These are phyloP conservation scores for Ogataea naganishii DNA, from an alignment of 805 yeast species.

Conservation along the genomic window DNA sequence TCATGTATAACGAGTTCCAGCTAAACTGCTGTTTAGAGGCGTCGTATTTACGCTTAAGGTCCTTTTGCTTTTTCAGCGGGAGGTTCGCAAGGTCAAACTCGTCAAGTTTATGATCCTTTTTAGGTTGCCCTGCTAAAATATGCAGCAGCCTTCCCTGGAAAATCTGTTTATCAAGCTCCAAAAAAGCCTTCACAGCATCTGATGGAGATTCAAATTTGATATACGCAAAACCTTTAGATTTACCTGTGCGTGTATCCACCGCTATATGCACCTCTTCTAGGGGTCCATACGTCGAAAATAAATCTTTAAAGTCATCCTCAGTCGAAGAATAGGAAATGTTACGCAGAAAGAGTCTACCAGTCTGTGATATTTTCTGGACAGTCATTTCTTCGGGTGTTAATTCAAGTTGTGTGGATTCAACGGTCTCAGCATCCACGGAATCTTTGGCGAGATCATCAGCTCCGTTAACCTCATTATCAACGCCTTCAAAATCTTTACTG, in stretches of 20 bases:
- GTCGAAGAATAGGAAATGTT: conserved; percentile 74
- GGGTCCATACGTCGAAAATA: conserved; percentile 62
- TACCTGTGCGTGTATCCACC: conserved; percentile 79
- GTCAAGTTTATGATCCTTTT: conserved; percentile 75
- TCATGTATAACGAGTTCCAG: conserved; percentile 93
- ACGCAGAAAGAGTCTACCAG: conserved; percentile 83
- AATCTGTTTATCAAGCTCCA: conserved; percentile 71
- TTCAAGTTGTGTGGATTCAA: conserved; percentile 12
- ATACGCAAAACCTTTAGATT: conserved; percentile 90
- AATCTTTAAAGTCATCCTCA: conserved; percentile 63
- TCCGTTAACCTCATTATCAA: conserved; percentile 8
- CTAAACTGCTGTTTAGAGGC: conserved; percentile 84
- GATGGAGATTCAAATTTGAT: conserved; percentile 58
- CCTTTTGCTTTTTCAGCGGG: conserved; percentile 87
- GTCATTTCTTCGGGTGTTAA: conserved; percentile 36
- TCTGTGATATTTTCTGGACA: conserved; percentile 43
- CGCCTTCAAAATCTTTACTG: conserved; percentile 19
- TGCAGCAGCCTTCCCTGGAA: conserved; percentile 93
- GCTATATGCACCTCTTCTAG: conserved; percentile 90
- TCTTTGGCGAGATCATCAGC: conserved; percentile 4
- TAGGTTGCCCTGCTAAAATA: conserved; percentile 76
- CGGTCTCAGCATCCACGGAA: background rate
- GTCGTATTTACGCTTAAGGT: conserved; percentile 70
- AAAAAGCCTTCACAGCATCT: conserved; percentile 71
- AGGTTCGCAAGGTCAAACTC: conserved; percentile 86